Percentiles rank a stretch among this genome's conserved stretches.
Evolutionary conservation across 2,329 filamentous ascomycete genomes (phyloP).

Genomic region (Neonectria ditissima): DNA sequence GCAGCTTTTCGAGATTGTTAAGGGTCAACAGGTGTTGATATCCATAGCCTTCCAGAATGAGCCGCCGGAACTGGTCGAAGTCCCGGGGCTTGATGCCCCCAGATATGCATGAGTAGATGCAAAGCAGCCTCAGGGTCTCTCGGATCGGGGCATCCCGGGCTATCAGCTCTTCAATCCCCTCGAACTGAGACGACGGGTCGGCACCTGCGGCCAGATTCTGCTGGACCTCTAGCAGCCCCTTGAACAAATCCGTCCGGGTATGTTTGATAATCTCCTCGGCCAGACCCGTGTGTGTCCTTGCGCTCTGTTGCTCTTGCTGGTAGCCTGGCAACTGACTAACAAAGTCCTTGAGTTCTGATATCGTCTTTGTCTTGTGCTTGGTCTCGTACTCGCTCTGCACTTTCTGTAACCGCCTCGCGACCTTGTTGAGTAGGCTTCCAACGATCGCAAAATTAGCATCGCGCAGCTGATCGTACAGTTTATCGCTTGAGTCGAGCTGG

Average conservation of each 20-base stretch:
- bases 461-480: constrained; percentile 86
- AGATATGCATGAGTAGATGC: constrained; percentile 89
- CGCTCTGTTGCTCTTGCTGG: constrained; percentile 90
- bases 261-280: constrained; percentile 96
- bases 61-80: constrained; percentile 87
- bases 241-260: constrained; percentile 90
- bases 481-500: constrained; percentile 87
- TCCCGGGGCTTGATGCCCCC: constrained; percentile 91
- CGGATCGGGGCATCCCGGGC: constrained; percentile 83
- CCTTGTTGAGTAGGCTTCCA: constrained; percentile 87
- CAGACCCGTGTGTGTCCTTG: constrained; percentile 91
- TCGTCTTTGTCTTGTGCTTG: constrained; percentile 86
- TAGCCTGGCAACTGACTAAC: constrained; percentile 93
- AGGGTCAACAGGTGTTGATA: constrained; percentile 95
- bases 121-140: constrained; percentile 87
- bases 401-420: constrained; percentile 84
- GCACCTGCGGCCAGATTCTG: constrained; percentile 93
- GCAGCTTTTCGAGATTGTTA: constrained; percentile 87
- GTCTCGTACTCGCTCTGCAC: constrained; percentile 92
- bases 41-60: constrained; percentile 92
- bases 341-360: constrained; percentile 92
- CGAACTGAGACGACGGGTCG: constrained; percentile 89
- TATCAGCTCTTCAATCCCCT: constrained; percentile 94
- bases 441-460: constrained; percentile 97
- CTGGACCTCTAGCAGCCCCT: constrained; percentile 89